Conservation (phyloP, 371 early-diverging fungal genomes). For the Gilbertella persicaria region DNA sequence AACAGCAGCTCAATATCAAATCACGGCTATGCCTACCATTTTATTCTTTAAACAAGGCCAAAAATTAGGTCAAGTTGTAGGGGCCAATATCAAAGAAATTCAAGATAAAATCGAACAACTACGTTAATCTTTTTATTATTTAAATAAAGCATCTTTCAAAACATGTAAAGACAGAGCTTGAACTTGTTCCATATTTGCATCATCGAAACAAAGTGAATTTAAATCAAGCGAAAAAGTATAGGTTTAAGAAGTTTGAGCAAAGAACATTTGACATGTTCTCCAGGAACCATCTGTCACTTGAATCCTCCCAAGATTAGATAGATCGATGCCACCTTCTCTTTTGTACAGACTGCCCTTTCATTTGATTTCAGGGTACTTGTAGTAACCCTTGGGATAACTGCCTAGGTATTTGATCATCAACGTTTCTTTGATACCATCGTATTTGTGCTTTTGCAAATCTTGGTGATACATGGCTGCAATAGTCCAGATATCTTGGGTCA, state of each 20-base stretch:
- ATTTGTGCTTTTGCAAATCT: conserved; percentile 18
- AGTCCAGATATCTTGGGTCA: conserved; percentile 26
- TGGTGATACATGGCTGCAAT: conserved; percentile 25
- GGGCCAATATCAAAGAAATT: conserved; percentile 50
- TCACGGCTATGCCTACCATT: conserved; percentile 93
- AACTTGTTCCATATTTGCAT: no score
- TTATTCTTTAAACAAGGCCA: conserved; percentile 72
- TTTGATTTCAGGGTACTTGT: no score
- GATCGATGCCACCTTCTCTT: no score
- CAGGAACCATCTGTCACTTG: no score
- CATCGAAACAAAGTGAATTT: no score
- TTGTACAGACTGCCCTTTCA: no score
- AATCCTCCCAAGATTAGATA: no score
- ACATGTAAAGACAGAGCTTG: neutral
- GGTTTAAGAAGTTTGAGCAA: no score
- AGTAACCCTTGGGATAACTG: no score
- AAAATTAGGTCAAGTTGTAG: conserved; percentile 69
- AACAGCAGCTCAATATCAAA: conserved; percentile 58
- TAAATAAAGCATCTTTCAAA: neutral
- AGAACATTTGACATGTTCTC: no score
- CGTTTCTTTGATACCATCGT: conserved; percentile 19
- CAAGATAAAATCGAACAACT: neutral
- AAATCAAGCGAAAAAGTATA: no score
- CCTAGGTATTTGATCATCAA: conserved; percentile 24
- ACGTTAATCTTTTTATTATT: neutral